Evolutionary conservation across 257 asterid genomes (phyloP).

Genomic region (Jaltomata sinuosa): DNA sequence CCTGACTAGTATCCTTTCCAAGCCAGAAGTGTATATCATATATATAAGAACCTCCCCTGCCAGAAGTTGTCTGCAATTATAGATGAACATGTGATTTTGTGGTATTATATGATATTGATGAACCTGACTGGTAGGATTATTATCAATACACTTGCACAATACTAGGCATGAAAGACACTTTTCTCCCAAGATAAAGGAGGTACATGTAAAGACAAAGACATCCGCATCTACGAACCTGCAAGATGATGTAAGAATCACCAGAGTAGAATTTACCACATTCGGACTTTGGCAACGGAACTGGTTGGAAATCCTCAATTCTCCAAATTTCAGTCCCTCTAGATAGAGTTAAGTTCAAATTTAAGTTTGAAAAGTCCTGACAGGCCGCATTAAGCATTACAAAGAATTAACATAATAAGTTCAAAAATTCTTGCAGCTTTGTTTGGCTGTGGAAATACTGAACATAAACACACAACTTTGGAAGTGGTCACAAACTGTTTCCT

Average conservation of each 20-base stretch:
- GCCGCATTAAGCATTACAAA: neutral
- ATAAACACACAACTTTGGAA: neutral
- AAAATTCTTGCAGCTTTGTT: neutral
- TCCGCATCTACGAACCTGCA: slow-evolving; percentile 36
- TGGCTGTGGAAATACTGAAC: neutral
- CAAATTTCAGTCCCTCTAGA: slow-evolving; percentile 78
- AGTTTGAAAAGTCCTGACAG: neutral
- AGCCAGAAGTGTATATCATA: slow-evolving; percentile 96
- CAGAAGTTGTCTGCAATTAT: slow-evolving; percentile 66
- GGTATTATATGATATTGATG: neutral
- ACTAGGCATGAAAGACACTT: neutral
- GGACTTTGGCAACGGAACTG: slow-evolving; percentile 61
- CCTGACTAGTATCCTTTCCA: slow-evolving; percentile 99
- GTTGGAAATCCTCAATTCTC: slow-evolving; percentile 74
- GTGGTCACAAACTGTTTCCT: neutral
- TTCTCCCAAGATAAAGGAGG: neutral
- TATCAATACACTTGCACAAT: neutral
- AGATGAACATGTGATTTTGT: neutral
- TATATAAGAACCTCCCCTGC: slow-evolving; percentile 91
- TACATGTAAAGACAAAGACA: neutral
- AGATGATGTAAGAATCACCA: slow-evolving; percentile 65
- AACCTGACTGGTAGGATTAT: neutral
- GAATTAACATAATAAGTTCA: neutral
- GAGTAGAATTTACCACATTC: slow-evolving; percentile 71
- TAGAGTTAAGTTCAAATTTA: slow-evolving; percentile 36